Base-by-base conservation (phyloP, 805 yeast genomes). In the Metahyphopichia silvanorum region DNA sequence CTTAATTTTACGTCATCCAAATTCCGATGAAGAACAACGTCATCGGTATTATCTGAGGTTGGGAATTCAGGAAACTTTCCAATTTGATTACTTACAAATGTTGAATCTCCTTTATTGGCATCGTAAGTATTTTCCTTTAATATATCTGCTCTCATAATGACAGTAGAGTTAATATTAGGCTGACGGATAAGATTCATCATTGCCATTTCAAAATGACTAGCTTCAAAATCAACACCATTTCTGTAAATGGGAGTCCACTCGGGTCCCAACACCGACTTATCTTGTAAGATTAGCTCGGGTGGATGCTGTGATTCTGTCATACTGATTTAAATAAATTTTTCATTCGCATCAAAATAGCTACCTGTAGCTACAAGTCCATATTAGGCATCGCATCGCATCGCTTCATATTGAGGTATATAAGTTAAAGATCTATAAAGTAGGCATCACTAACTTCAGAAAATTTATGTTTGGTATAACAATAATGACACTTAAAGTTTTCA, bases 161-260 rank as follows among this genome's bases (percentile, higher is more conserved):
- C 93, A 0, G 96, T 84, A 8, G 97, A 89, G 60, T 89, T 91
- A 59, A 87, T 84, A 53, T 88, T 85, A 12, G 96, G 96, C 42
- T 86, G 86, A 38, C 73, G 69, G 33, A 87, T 83, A 39, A 87
- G 68, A 55, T 86, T 85, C 27, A 74, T 57, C 89, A 87, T 82
- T 5, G 96, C 96, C 3, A 63, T 61, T 35, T 77, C 79, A 49
- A 80, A 87, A 57, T 87, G 86, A 4, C 54, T 56, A 10, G 66
- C 49, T 9, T 60, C 60, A 44, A 80, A 81, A 3, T 66, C 75
- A 2, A 71, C 79, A 1, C 49, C 49, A 0, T 62, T 51, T 36
- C 68, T 66, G 46, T 74, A 81, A 1, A 82, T 53, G 0, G 83
- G 77, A 13, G 74, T 71, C 93, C 93, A 83, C 23, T 63, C 62